phyloP scores from a whole-genome alignment of 1,139 yeast species.

The Candida sojae region DNA sequence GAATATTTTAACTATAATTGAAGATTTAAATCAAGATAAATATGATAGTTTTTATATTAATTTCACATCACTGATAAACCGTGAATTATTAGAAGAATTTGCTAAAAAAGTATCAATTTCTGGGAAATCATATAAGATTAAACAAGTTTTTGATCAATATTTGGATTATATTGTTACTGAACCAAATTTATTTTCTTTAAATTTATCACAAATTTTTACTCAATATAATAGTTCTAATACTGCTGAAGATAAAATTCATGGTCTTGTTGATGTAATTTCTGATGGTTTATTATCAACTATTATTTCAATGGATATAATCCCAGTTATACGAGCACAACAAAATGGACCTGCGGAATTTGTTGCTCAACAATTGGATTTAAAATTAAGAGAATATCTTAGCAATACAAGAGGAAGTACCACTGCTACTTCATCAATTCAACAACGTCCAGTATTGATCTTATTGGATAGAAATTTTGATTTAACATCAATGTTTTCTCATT shows the following conservation, averaged over 20 bases:
- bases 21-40: constrained; percentile 70
- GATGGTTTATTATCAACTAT: constrained; percentile 79
- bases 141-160: constrained; percentile 92
- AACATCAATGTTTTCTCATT: constrained; percentile 92
- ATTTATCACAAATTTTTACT: constrained; percentile 64
- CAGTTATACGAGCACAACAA: constrained; percentile 85
- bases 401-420: constrained; percentile 61
- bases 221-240: constrained; percentile 70
- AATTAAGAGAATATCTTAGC: constrained; percentile 78
- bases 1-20: constrained; percentile 66
- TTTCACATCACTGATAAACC: constrained; percentile 75
- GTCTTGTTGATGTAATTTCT: constrained; percentile 68
- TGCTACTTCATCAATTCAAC: constrained; percentile 30
- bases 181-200: constrained; percentile 84
- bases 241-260: constrained; percentile 72
- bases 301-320: constrained; percentile 76
- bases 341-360: constrained; percentile 96
- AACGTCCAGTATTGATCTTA: constrained; percentile 75
- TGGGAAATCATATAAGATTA: constrained; percentile 68
- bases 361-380: constrained; percentile 81
- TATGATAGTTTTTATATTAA: constrained; percentile 83
- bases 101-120: constrained; percentile 79
- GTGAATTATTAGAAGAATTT: constrained; percentile 82
- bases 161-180: constrained; percentile 90
- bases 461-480: constrained; percentile 89